These are phyloP conservation scores for Pseudozyma thailandica DNA, from an alignment of 1,284 basidiomycete genomes.

Conservation along the genomic window DNA sequence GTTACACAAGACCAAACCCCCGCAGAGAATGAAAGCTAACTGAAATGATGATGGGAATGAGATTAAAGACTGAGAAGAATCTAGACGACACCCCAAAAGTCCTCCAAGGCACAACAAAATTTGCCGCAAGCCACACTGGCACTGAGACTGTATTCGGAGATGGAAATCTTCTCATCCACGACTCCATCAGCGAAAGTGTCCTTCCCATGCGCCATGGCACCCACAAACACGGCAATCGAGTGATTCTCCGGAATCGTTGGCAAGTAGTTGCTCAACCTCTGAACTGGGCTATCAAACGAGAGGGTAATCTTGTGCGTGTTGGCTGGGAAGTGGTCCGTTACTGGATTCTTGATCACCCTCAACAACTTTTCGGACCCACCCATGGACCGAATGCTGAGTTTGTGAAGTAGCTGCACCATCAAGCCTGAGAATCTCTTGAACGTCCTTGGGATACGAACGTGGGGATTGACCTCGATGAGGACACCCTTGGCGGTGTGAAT, in stretches of 20 bases:
- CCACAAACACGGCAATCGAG: conserved; percentile 92
- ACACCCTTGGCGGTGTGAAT: conserved; percentile 97
- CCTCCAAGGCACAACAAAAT: conserved; percentile 76
- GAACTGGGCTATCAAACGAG: conserved; percentile 84
- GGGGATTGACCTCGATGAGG: conserved; percentile 97
- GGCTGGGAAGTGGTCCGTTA: conserved; percentile 91
- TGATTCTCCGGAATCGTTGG: conserved; percentile 84
- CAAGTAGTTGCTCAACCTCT: conserved; percentile 84
- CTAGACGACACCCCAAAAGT: conserved; percentile 69
- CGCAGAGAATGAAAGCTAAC: too few species aligned
- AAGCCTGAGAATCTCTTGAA: conserved; percentile 98
- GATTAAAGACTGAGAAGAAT: not conserved
- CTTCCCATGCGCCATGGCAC: conserved; percentile 76
- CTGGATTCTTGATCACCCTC: conserved; percentile 98
- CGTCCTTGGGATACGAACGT: conserved; percentile 94
- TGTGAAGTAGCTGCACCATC: conserved; percentile 99
- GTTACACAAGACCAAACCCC: too few species aligned
- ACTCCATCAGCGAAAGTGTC: conserved; percentile 98
- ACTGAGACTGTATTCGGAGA: conserved; percentile 92
- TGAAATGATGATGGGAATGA: not conserved
- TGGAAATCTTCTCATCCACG: conserved; percentile 96
- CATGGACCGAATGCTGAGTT: conserved; percentile 91
- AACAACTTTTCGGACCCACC: conserved; percentile 96
- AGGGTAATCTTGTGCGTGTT: conserved; percentile 94
- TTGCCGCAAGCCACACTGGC: conserved; percentile 96